Percentiles rank a stretch among this genome's conserved stretches.
Evolutionary conservation across 352 stramenopile genomes (phyloP).

Genomic region (Pythium rhizo-oryzae): DNA sequence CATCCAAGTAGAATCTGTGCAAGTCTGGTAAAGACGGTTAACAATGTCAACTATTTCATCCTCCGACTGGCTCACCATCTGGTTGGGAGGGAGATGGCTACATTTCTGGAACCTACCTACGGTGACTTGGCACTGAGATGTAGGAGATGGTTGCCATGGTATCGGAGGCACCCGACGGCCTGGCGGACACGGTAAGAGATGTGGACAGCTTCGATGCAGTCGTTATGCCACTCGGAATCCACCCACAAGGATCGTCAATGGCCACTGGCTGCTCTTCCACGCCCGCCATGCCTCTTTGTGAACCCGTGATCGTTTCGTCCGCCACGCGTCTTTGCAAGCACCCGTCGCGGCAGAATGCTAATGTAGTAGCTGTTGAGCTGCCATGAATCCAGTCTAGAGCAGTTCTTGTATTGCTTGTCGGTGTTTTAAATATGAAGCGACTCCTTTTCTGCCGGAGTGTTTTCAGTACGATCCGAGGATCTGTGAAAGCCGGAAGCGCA

Average conservation of each 20-base stretch:
- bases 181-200: neutral
- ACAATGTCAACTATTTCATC: neutral
- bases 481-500: constrained; percentile 25
- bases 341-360: too few relatives aligned
- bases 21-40: neutral
- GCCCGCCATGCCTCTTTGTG: neutral
- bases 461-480: constrained; percentile 27
- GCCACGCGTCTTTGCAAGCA: too few relatives aligned
- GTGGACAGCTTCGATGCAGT: neutral
- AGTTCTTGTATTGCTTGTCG: too few relatives aligned
- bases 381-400: too few relatives aligned
- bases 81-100: constrained; percentile 2
- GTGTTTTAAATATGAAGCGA: constrained; percentile 9
- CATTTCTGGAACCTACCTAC: constrained; percentile 2
- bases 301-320: too few relatives aligned
- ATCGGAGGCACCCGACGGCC: neutral
- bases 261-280: neutral
- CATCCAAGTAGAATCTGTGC: neutral
- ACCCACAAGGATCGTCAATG: neutral
- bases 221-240: neutral
- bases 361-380: too few relatives aligned
- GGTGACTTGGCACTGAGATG: neutral
- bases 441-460: neutral
- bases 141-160: neutral
- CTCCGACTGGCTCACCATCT: neutral